Percentiles rank a stretch among this genome's conserved stretches.
Evolutionary conservation across 2,329 filamentous ascomycete species (phyloP).

Genomic region (Aspergillus spinulosporus): DNA sequence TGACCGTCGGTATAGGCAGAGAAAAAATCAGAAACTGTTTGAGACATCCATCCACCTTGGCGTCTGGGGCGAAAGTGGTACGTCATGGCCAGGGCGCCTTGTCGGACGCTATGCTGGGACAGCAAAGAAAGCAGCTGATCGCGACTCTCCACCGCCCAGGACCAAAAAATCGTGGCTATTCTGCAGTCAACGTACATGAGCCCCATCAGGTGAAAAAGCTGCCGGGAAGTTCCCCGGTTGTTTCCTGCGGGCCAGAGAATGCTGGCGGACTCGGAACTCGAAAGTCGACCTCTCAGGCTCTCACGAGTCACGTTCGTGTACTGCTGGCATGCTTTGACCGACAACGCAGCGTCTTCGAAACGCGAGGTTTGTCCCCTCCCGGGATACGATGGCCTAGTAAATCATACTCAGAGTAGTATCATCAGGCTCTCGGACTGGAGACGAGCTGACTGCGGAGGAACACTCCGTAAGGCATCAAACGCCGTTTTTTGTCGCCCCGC

Average conservation of each 20-base stretch:
- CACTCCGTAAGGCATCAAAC: not conserved
- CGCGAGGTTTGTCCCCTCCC: not conserved
- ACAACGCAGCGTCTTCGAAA: conserved; percentile 4
- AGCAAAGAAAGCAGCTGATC: conserved; percentile 10
- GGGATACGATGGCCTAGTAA: not conserved
- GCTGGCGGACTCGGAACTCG: not conserved
- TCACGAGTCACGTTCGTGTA: conserved; percentile 2
- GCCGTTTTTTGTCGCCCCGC: conserved; percentile 28
- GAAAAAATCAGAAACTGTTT: conserved; percentile 5
- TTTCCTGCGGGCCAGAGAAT: not conserved
- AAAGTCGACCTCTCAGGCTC: not conserved
- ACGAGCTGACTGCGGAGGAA: not conserved
- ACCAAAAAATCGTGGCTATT: conserved; percentile 12
- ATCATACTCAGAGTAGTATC: not conserved
- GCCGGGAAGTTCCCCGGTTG: conserved; percentile 16
- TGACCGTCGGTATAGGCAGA: not conserved
- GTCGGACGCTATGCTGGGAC: not conserved
- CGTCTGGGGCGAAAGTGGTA: conserved; percentile 9
- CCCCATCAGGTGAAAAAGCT: conserved; percentile 10
- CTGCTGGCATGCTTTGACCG: conserved; percentile 8
- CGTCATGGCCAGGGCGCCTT: conserved; percentile 10
- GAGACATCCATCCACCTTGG: not conserved
- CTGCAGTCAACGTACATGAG: conserved; percentile 16
- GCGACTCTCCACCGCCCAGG: conserved; percentile 5
- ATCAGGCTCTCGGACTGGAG: not conserved